Conservation (phyloP, 331 rosid species). For the Rhamnella rubrinervis region DNA sequence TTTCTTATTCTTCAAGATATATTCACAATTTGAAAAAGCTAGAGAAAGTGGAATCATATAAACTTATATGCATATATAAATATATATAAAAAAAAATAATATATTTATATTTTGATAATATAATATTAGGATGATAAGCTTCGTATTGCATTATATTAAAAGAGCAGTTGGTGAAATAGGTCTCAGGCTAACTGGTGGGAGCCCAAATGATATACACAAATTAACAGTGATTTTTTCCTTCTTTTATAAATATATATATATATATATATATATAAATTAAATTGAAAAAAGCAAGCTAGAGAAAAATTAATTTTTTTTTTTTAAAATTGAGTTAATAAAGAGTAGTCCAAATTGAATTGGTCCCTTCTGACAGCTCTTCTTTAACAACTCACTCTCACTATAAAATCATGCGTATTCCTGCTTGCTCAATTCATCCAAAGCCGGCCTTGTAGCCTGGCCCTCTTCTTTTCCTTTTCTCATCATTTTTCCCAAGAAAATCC, state of each 20-base stretch:
- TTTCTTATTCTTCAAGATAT: constrained; percentile 44
- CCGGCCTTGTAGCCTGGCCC: neutral
- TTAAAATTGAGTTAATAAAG: constrained; percentile 13
- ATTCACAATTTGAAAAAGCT: constrained; percentile 24
- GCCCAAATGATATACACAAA: constrained; percentile 7
- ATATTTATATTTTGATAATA: neutral
- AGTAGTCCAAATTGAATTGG: constrained; percentile 38
- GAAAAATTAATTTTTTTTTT: constrained; percentile 14
- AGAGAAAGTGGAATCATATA: constrained; percentile 23
- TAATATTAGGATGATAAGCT: neutral
- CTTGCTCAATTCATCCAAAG: constrained; percentile 8
- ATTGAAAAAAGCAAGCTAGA: constrained; percentile 42
- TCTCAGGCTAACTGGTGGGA: constrained; percentile 5
- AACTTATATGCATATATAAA: neutral
- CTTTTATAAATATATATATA: no score
- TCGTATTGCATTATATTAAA: neutral
- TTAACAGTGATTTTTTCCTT: neutral
- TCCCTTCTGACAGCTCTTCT: constrained; percentile 58
- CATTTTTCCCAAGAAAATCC: neutral
- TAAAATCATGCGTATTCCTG: constrained; percentile 42
- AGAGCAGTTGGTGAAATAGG: constrained; percentile 28
- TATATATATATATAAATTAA: no score
- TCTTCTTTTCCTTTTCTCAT: neutral
- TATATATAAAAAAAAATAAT: neutral
- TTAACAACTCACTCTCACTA: constrained; percentile 50